These are phyloP conservation scores for Cyberlindnera sargentensis DNA, from an alignment of 805 yeast genomes.

Conservation along the genomic window DNA sequence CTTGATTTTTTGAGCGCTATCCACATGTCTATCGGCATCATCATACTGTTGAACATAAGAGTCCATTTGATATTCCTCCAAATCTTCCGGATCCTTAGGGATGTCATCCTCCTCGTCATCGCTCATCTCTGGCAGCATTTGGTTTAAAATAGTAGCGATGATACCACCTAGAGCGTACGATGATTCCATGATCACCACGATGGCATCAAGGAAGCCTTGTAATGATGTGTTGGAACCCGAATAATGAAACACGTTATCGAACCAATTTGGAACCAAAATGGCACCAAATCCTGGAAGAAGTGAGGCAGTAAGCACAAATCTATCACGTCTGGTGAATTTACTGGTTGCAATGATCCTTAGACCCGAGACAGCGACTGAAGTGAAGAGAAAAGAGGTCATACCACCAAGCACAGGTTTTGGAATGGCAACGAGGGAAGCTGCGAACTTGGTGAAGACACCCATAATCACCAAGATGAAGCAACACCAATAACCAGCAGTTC, in stretches of 20 bases:
- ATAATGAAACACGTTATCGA: slow-evolving; percentile 57
- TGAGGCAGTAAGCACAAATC: slow-evolving; percentile 63
- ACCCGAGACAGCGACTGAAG: slow-evolving; percentile 73
- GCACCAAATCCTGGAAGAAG: slow-evolving; percentile 64
- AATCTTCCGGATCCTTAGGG: slow-evolving; percentile 9
- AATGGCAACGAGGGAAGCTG: slow-evolving; percentile 81
- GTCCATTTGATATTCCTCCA: slow-evolving; percentile 20
- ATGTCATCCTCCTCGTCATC: slow-evolving; percentile 26
- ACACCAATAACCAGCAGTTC: slow-evolving; percentile 74
- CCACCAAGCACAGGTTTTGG: slow-evolving; percentile 82
- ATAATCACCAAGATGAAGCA: slow-evolving; percentile 72
- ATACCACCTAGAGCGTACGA: slow-evolving; percentile 69
- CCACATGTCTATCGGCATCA: slow-evolving; percentile 14
- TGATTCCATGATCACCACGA: slow-evolving; percentile 62
- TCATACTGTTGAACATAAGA: slow-evolving; percentile 21
- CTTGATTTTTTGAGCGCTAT: slow-evolving; percentile 2
- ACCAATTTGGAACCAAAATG: slow-evolving; percentile 59
- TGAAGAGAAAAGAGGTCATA: slow-evolving; percentile 73
- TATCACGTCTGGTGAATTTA: slow-evolving; percentile 60
- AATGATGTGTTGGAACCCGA: slow-evolving; percentile 50
- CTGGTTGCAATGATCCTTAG: slow-evolving; percentile 50
- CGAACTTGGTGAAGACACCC: slow-evolving; percentile 85
- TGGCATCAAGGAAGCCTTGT: slow-evolving; percentile 60
- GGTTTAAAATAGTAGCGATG: slow-evolving; percentile 52
- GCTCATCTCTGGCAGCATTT: slow-evolving; percentile 52